phyloP scores from a whole-genome alignment of 768 basidiomycete species.

The Auricularia sp. region DNA sequence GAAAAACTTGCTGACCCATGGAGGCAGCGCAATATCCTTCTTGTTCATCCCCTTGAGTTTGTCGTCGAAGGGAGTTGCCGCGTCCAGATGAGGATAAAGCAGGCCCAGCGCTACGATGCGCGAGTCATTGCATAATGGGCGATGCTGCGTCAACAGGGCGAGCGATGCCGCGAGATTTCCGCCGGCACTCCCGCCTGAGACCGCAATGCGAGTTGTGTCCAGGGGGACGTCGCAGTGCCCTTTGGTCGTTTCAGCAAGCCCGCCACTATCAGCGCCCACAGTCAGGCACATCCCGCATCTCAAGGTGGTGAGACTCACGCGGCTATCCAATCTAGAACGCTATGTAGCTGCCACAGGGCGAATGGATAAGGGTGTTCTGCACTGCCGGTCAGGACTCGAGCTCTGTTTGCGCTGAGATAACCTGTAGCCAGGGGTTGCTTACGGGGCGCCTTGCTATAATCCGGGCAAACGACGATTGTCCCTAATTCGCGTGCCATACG shows the following conservation, averaged over 20 bases:
- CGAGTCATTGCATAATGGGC: constrained; percentile 7
- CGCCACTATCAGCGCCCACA: constrained; percentile 2
- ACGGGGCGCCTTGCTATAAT: constrained; percentile 12
- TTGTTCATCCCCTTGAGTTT: constrained; percentile 10
- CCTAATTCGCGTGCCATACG: constrained; percentile 10
- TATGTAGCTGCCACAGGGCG: constrained; percentile 7
- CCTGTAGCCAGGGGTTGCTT: not conserved
- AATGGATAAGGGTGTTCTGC: constrained; percentile 10
- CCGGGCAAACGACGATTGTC: constrained; percentile 11
- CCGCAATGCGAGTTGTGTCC: constrained; percentile 8
- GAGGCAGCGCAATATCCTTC: constrained; percentile 6
- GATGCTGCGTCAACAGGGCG: constrained; percentile 7
- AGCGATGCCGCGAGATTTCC: constrained; percentile 11
- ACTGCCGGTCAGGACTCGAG: not conserved
- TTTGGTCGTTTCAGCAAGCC: constrained; percentile 2
- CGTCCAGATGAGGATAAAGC: constrained; percentile 11
- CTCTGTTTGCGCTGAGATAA: not conserved
- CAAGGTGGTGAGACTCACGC: not conserved
- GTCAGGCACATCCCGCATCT: not conserved
- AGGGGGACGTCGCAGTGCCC: not conserved
- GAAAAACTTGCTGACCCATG: constrained; percentile 10
- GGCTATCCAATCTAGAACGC: constrained; percentile 10
- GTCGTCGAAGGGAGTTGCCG: constrained; percentile 8
- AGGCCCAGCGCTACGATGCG: constrained; percentile 8
- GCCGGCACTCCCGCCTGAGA: constrained; percentile 11